Conservation (phyloP, 1,139 yeast species). For the Geotrichum aggregatum region DNA sequence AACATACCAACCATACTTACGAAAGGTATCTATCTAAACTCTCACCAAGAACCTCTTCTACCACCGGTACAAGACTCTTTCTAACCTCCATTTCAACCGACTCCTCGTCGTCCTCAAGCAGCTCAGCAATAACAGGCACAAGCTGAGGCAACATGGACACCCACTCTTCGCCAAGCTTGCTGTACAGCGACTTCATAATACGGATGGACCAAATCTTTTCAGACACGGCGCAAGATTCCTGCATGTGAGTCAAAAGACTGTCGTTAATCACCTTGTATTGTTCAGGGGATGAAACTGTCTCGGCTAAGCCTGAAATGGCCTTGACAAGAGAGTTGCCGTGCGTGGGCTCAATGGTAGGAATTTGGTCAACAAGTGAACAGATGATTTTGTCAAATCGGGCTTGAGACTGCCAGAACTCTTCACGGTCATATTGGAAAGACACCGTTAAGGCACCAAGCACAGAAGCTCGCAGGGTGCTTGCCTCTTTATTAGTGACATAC, state of each 20-base stretch:
- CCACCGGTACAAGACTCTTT: conserved; percentile 84
- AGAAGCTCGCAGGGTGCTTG: conserved; percentile 60
- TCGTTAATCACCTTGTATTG: conserved; percentile 68
- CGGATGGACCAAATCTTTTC: conserved; percentile 83
- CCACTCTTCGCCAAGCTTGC: conserved; percentile 95
- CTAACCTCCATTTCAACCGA: conserved; percentile 88
- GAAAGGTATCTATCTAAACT: conserved; percentile 85
- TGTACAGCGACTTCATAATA: conserved; percentile 74
- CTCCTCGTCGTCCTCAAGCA: conserved; percentile 93
- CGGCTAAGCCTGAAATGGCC: conserved; percentile 71
- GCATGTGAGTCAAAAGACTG: conserved; percentile 53
- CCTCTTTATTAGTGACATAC: conserved; percentile 27
- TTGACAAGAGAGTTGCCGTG: conserved; percentile 63
- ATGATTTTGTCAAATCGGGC: conserved; percentile 74
- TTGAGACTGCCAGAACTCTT: conserved; percentile 90
- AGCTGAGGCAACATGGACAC: conserved; percentile 83
- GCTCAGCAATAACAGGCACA: conserved; percentile 92
- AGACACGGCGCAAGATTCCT: conserved; percentile 40
- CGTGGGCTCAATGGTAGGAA: conserved; percentile 59
- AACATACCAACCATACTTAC: conserved; percentile 36
- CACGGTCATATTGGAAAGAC: conserved; percentile 83
- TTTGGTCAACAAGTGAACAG: conserved; percentile 59
- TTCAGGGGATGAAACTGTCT: conserved; percentile 68
- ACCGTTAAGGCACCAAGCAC: conserved; percentile 66
- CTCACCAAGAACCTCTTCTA: conserved; percentile 90